Conservation (phyloP, 1,139 yeast genomes). For the Sugiyamaella pinicola region DNA sequence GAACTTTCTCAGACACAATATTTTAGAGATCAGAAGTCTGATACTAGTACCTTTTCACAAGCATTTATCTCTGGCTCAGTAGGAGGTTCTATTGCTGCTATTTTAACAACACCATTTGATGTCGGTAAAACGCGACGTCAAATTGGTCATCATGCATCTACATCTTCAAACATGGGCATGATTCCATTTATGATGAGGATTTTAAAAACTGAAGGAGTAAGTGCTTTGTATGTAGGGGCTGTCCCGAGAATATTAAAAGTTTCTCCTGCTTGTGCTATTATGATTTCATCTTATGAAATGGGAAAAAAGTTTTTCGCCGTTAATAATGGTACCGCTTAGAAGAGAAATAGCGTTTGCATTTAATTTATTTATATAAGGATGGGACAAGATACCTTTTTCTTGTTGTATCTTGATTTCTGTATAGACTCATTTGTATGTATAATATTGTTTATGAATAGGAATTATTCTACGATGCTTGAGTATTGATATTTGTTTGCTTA, state of each 20-base stretch:
- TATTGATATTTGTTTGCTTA: neutral
- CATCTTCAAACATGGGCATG: slow-evolving; percentile 51
- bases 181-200: slow-evolving; percentile 65
- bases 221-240: slow-evolving; percentile 81
- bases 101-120: slow-evolving; percentile 91
- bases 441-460: too few relatives aligned
- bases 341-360: too few relatives aligned
- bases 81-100: slow-evolving; percentile 84
- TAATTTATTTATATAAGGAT: too few relatives aligned
- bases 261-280: slow-evolving; percentile 97
- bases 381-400: too few relatives aligned
- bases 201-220: slow-evolving; percentile 67
- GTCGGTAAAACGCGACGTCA: slow-evolving; percentile 96
- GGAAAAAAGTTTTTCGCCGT: slow-evolving; percentile 63
- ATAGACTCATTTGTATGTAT: too few relatives aligned
- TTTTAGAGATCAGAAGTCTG: slow-evolving; percentile 41
- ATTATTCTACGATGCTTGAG: neutral
- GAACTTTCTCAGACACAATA: slow-evolving; percentile 31
- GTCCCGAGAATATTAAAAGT: slow-evolving; percentile 85
- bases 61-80: slow-evolving; percentile 83
- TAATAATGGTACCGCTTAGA: slow-evolving; percentile 27
- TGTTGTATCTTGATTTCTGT: too few relatives aligned
- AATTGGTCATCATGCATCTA: slow-evolving; percentile 49
- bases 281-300: slow-evolving; percentile 93
- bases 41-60: slow-evolving; percentile 56